A percentile compares a stretch with the other conserved stretches of the same genome.
These are phyloP conservation scores for Oryza coarctata DNA, from an alignment of 176 grass and related monocot genomes.

Conservation along the genomic window DNA sequence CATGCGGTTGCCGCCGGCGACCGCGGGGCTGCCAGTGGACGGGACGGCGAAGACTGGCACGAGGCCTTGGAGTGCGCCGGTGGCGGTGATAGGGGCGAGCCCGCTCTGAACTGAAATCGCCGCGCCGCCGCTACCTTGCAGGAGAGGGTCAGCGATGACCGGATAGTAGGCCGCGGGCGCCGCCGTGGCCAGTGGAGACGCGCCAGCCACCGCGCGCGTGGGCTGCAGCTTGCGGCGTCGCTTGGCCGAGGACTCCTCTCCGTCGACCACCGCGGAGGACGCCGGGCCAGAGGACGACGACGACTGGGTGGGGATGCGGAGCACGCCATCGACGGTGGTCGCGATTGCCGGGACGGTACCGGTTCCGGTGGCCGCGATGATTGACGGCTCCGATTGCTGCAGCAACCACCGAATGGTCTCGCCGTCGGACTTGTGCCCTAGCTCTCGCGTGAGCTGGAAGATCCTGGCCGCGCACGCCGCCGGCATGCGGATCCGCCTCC, in stretches of 20 bases:
- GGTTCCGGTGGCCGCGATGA: conserved; percentile 82
- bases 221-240: conserved; percentile 90
- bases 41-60: conserved; percentile 75
- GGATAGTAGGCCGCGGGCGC: conserved; percentile 61
- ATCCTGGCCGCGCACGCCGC: conserved; percentile 87
- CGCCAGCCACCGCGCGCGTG: conserved; percentile 41
- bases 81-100: conserved; percentile 56
- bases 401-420: conserved; percentile 96
- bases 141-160: conserved; percentile 69
- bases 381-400: conserved; percentile 88
- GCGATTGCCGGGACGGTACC: conserved; percentile 88
- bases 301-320: conserved; percentile 85
- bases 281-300: conserved; percentile 45
- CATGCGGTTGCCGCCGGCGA: conserved; percentile 35
- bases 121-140: conserved; percentile 46
- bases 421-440: conserved; percentile 95
- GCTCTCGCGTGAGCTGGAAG: conserved; percentile 96
- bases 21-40: conserved; percentile 7
- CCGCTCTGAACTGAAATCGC: conserved; percentile 70
- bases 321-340: conserved; percentile 73
- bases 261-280: conserved; percentile 31
- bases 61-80: conserved; percentile 46
- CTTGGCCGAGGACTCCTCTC: conserved; percentile 53
- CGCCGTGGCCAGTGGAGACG: conserved; percentile 9
- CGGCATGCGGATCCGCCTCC: conserved; percentile 93